Evolutionary conservation across 176 grass and related monocot species (phyloP).

Genomic region (Raddia guianensis): DNA sequence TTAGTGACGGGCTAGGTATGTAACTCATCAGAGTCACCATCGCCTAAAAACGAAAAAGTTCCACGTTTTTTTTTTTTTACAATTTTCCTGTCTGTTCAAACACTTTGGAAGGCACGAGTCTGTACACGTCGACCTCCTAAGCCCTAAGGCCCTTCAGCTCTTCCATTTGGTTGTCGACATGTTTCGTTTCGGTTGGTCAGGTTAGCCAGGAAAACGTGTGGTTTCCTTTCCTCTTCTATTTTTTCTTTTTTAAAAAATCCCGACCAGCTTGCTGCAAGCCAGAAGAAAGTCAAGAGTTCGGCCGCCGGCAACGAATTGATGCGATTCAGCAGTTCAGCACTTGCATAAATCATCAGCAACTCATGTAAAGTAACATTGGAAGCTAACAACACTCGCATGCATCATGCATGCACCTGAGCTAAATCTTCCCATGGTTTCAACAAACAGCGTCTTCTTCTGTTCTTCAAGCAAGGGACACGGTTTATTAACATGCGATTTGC

Average conservation of each 20-base stretch:
- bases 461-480: background rate
- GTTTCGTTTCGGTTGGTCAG: background rate
- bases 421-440: background rate
- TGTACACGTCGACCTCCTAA: background rate
- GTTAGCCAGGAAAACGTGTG: background rate
- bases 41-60: background rate
- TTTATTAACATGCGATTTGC: background rate
- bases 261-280: background rate
- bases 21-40: background rate
- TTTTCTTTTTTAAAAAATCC: too few relatives aligned
- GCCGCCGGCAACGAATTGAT: background rate
- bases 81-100: background rate
- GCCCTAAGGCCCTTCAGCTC: background rate
- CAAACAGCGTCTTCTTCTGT: background rate
- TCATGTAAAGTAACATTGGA: background rate
- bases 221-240: too few relatives aligned
- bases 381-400: background rate
- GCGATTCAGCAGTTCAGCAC: background rate
- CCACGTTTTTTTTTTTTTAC: too few relatives aligned
- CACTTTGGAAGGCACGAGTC: background rate
- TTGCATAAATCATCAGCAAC: background rate
- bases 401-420: background rate
- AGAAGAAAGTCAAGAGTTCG: conserved; percentile 6
- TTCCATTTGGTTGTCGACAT: too few relatives aligned
- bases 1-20: too few relatives aligned